Evolutionary conservation across 768 basidiomycete species (phyloP).

Genomic region (Leucosporidium creatinivorum): DNA sequence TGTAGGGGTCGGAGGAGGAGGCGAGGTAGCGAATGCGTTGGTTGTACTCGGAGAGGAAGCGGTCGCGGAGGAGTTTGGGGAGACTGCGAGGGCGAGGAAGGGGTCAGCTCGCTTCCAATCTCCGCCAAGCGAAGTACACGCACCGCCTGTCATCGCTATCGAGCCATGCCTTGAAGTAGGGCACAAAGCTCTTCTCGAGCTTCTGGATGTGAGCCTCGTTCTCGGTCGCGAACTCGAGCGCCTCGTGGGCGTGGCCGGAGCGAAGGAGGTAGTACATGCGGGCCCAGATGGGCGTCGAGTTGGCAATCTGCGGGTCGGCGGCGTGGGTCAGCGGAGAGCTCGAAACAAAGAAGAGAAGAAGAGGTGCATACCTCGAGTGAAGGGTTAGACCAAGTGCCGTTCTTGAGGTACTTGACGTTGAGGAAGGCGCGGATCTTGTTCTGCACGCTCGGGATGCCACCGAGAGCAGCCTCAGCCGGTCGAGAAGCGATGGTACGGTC

Average conservation of each 20-base stretch:
- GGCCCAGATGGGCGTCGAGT: slow-evolving; percentile 86
- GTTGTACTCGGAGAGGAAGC: slow-evolving; percentile 52
- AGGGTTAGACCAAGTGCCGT: slow-evolving; percentile 73
- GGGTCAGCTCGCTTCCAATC: neutral
- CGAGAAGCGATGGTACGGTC: slow-evolving; percentile 73
- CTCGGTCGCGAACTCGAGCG: slow-evolving; percentile 63
- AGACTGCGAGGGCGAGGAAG: slow-evolving; percentile 30
- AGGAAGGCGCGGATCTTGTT: slow-evolving; percentile 88
- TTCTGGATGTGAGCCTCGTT: slow-evolving; percentile 60
- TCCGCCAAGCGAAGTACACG: slow-evolving; percentile 31
- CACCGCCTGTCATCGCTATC: slow-evolving; percentile 71
- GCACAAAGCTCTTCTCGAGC: slow-evolving; percentile 73
- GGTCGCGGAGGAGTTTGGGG: slow-evolving; percentile 50
- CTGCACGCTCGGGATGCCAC: slow-evolving; percentile 79
- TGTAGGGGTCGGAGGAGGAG: slow-evolving; percentile 79
- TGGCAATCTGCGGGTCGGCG: slow-evolving; percentile 55
- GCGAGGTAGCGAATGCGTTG: slow-evolving; percentile 81
- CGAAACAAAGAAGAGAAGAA: neutral
- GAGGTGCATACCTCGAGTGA: slow-evolving; percentile 59
- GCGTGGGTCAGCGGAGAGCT: neutral
- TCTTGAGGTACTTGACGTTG: slow-evolving; percentile 67
- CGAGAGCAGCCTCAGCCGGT: slow-evolving; percentile 75
- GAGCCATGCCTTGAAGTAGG: slow-evolving; percentile 73
- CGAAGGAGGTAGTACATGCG: slow-evolving; percentile 86
- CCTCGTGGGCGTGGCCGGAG: slow-evolving; percentile 72